Evolutionary conservation across 306 rosid species (phyloP).

Genomic region (Vigna angularis): DNA sequence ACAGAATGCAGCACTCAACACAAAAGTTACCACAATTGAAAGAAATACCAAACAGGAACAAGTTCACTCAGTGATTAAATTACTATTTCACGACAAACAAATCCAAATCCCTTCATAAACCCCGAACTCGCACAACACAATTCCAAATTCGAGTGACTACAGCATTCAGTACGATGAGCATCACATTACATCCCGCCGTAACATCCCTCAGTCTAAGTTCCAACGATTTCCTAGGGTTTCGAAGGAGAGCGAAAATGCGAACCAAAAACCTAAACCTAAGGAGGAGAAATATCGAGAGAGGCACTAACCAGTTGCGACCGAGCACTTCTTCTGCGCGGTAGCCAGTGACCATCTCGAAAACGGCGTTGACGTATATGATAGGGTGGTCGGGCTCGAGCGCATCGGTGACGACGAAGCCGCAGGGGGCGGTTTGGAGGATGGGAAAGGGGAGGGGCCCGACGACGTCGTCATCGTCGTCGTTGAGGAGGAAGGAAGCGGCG

Average conservation of each 20-base stretch:
- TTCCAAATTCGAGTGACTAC: no score
- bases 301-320: conserved; percentile 92
- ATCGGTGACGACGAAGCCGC: conserved; percentile 90
- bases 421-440: conserved; percentile 78
- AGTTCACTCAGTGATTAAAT: background rate
- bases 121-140: no score
- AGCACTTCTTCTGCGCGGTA: conserved; percentile 98
- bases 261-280: conserved; percentile 17
- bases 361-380: conserved; percentile 91
- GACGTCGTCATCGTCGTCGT: conserved; percentile 43
- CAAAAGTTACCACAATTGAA: background rate
- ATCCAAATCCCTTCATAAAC: background rate
- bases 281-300: background rate
- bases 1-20: background rate
- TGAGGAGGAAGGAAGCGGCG: conserved; percentile 39
- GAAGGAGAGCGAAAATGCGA: conserved; percentile 5
- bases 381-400: conserved; percentile 91
- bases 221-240: conserved; percentile 37
- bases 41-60: no score
- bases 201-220: background rate
- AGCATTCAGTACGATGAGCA: background rate
- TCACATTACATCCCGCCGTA: no score
- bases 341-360: conserved; percentile 90
- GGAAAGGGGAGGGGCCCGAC: conserved; percentile 74
- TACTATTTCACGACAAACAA: background rate